Base-by-base conservation (phyloP, 179 eudicot species). In the Vitellaria paradoxa region DNA sequence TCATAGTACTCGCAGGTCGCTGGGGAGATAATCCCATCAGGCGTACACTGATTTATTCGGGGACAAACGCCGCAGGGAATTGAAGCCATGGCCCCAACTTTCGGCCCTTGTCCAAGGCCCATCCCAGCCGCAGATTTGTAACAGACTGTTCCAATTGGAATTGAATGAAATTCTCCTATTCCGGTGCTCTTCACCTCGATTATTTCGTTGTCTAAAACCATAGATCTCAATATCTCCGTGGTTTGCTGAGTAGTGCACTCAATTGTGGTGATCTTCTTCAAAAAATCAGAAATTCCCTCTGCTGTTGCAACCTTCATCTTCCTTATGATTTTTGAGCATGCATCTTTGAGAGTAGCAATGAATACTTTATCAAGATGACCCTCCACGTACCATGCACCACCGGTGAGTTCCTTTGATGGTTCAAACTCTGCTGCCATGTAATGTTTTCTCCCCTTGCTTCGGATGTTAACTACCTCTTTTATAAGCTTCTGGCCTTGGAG, bases 51-150 rank as follows among this genome's bases (percentile, higher is more conserved):
- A 65, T 68, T 85, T 42, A 93, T 89, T 70, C 88, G 82, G 7
- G 96, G 89, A 76, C 99, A 96, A 64, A 78, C 89, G 6, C 98
- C 94, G 76, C 99, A 95, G 0, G 98, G 99, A 45, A 93, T 83
- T 12, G 90, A 83, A 77, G 90, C 87, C 85, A 93, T 87, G 15
- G 86, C 86, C 15, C 94, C 93, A 3, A 37, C 13, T 65, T 55
- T 78, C 0, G 75, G 60, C 45, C 72, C 87, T 49, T 78, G 70
- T 9, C 26, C 76, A 60, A 56, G 72, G 55, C 75, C 81, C 30
- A 37, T 73, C 9, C 68, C 86, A 73, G 77, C 69, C 20, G 75
- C 82, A 40, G 65, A 23, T 64, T 80, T 90, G 49, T 91, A 95
- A 80, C 99, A 95, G 26, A 81, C 78, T 0, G 68, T 77, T 30